phyloP scores from a whole-genome alignment of 371 early-diverging fungal species.

The Parasitella parasitica region DNA sequence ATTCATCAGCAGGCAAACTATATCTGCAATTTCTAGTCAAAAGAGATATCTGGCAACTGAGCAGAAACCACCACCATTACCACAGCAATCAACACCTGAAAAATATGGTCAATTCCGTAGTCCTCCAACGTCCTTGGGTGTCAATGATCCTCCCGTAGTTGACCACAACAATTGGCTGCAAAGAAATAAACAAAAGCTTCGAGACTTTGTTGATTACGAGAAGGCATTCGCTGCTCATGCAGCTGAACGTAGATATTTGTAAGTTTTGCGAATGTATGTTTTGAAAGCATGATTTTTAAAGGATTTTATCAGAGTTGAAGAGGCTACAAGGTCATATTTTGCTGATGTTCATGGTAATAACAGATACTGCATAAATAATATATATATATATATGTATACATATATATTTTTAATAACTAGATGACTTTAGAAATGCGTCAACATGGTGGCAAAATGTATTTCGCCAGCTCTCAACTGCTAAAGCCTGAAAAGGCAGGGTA shows the following conservation, averaged over 20 bases:
- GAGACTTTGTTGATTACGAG: slow-evolving; percentile 50
- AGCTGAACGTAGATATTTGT: slow-evolving; percentile 58
- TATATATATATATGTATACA: too few species aligned
- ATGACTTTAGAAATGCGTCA: slow-evolving; percentile 64
- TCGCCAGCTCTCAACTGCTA: slow-evolving; percentile 52
- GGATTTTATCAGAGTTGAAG: slow-evolving; percentile 42
- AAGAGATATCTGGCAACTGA: slow-evolving; percentile 5
- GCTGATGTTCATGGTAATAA: slow-evolving; percentile 63
- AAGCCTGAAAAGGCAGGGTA: slow-evolving; percentile 60
- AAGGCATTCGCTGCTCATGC: slow-evolving; percentile 55
- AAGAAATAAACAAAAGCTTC: slow-evolving; percentile 41
- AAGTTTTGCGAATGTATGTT: slow-evolving; percentile 11
- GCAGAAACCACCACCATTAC: neutral
- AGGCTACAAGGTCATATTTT: slow-evolving; percentile 67
- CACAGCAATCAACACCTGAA: slow-evolving; percentile 1
- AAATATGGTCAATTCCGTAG: slow-evolving; percentile 26
- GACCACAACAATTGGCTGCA: slow-evolving; percentile 38
- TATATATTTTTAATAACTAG: too few species aligned
- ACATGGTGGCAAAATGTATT: slow-evolving; percentile 70
- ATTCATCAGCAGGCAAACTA: neutral
- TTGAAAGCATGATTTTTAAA: neutral
- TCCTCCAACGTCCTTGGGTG: slow-evolving; percentile 37
- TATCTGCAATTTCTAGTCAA: neutral
- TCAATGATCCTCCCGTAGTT: slow-evolving; percentile 40
- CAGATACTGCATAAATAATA: neutral